Percentiles rank a stretch among this genome's conserved stretches.
Conservation (phyloP, 768 basidiomycete genomes). For the Cyathus striatus region DNA sequence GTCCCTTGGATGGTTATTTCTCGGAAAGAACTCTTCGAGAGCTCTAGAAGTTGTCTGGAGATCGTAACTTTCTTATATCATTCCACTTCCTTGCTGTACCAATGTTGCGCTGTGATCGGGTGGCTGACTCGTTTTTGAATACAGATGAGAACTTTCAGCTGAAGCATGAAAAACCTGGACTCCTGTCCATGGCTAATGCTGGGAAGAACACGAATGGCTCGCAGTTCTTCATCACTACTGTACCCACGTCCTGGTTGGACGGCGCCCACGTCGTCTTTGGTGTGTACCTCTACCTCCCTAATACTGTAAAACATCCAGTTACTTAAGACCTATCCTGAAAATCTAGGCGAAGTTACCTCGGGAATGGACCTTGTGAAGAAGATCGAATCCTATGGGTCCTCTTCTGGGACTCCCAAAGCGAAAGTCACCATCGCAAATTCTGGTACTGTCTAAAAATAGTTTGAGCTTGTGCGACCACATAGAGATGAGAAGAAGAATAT, state of each 20-base stretch:
- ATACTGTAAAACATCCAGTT: background rate
- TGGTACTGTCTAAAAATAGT: conserved; percentile 37
- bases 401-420: conserved; percentile 33
- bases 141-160: conserved; percentile 81
- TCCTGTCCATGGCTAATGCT: conserved; percentile 80
- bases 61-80: no score
- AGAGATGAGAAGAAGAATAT: no score
- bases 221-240: conserved; percentile 89
- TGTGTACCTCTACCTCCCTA: conserved; percentile 17
- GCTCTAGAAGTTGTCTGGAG: no score
- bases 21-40: conserved; percentile 1
- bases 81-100: no score
- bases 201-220: conserved; percentile 83
- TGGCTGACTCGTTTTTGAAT: conserved; percentile 1
- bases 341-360: conserved; percentile 58
- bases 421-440: conserved; percentile 49
- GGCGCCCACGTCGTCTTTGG: conserved; percentile 87
- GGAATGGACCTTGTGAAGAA: conserved; percentile 50
- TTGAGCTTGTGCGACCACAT: background rate
- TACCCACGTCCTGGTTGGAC: conserved; percentile 73
- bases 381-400: conserved; percentile 35
- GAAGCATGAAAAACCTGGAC: conserved; percentile 66
- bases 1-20: no score
- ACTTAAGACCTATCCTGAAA: conserved; percentile 1
- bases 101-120: background rate